Conservation (phyloP, 1,284 basidiomycete genomes). For the Bondarzewia mesenterica region DNA sequence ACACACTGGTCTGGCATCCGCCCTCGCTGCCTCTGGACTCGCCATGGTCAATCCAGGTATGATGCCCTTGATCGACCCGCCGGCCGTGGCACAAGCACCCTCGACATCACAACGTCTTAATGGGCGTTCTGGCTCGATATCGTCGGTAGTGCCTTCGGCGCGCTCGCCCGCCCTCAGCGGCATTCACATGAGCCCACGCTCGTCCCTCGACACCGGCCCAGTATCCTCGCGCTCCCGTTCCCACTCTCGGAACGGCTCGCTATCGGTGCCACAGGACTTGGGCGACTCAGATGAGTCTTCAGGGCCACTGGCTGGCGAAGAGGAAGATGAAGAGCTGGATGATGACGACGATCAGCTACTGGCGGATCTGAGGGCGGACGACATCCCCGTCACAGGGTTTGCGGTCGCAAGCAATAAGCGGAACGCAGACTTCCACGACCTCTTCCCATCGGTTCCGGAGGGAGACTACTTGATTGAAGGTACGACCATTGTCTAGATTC, state of each 20-base stretch:
- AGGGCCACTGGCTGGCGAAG: conserved; percentile 18
- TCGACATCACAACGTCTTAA: conserved; percentile 13
- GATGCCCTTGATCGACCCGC: conserved; percentile 29
- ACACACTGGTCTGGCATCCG: conserved; percentile 47
- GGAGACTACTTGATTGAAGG: conserved; percentile 98
- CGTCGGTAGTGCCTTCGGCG: conserved; percentile 5
- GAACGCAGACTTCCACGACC: conserved; percentile 92
- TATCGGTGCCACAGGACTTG: background rate
- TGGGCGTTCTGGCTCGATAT: conserved; percentile 10
- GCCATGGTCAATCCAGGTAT: conserved; percentile 52
- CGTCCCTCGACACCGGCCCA: conserved; percentile 8
- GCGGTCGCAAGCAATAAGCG: conserved; percentile 94
- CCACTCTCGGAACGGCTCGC: conserved; percentile 8
- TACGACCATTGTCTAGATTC: conserved; percentile 26
- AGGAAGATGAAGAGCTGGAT: conserved; percentile 21
- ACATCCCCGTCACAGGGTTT: conserved; percentile 85
- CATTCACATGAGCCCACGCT: conserved; percentile 6
- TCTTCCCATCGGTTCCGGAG: conserved; percentile 86
- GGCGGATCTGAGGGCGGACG: conserved; percentile 49
- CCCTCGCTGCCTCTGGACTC: conserved; percentile 58
- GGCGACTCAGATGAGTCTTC: conserved; percentile 21
- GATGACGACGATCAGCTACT: conserved; percentile 32
- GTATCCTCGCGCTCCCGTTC: background rate
- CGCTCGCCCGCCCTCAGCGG: conserved; percentile 11
- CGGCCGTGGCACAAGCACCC: conserved; percentile 23